A percentile compares a stretch with the other conserved stretches of the same genome.
Evolutionary conservation across 2,329 filamentous ascomycete genomes (phyloP).

Genomic region (Colletotrichum cereale): DNA sequence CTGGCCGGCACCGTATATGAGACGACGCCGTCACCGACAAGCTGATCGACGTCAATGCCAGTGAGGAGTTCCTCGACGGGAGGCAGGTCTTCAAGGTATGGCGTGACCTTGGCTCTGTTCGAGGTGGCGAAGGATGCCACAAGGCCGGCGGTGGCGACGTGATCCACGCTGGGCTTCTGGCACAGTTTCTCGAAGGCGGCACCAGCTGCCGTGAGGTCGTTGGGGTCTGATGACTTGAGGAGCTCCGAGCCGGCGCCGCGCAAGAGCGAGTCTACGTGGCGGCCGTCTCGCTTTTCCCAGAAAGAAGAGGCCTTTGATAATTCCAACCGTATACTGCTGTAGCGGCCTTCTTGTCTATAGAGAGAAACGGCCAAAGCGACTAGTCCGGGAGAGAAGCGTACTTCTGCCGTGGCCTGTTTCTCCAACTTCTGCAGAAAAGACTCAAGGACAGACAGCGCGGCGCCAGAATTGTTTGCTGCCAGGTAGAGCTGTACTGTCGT

Average conservation of each 20-base stretch:
- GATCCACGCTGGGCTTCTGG: slow-evolving; percentile 74
- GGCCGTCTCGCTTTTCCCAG: slow-evolving; percentile 75
- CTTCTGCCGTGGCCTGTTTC: slow-evolving; percentile 70
- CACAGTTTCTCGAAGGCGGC: slow-evolving; percentile 84
- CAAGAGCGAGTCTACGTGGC: slow-evolving; percentile 72
- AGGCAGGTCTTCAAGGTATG: slow-evolving; percentile 69
- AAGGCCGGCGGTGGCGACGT: slow-evolving; percentile 82
- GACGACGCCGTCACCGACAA: slow-evolving; percentile 77
- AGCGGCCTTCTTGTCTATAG: slow-evolving; percentile 81
- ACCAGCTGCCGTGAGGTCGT: slow-evolving; percentile 78
- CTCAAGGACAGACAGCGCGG: slow-evolving; percentile 82
- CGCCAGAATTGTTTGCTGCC: slow-evolving; percentile 75
- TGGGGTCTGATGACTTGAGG: slow-evolving; percentile 77
- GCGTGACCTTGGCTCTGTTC: slow-evolving; percentile 67
- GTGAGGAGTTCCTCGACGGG: slow-evolving; percentile 71
- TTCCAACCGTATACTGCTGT: slow-evolving; percentile 77
- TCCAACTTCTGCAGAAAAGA: slow-evolving; percentile 81
- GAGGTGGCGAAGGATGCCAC: slow-evolving; percentile 82
- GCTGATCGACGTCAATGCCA: slow-evolving; percentile 69
- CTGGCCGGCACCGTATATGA: slow-evolving; percentile 56
- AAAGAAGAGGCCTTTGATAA: slow-evolving; percentile 83
- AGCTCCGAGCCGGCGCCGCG: slow-evolving; percentile 87
- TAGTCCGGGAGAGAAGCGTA: slow-evolving; percentile 86
- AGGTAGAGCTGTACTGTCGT: slow-evolving; percentile 87
- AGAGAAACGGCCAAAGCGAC: slow-evolving; percentile 84